These are phyloP conservation scores for Colletotrichum camelliae DNA, from an alignment of 2,329 filamentous ascomycete genomes.

Conservation along the genomic window DNA sequence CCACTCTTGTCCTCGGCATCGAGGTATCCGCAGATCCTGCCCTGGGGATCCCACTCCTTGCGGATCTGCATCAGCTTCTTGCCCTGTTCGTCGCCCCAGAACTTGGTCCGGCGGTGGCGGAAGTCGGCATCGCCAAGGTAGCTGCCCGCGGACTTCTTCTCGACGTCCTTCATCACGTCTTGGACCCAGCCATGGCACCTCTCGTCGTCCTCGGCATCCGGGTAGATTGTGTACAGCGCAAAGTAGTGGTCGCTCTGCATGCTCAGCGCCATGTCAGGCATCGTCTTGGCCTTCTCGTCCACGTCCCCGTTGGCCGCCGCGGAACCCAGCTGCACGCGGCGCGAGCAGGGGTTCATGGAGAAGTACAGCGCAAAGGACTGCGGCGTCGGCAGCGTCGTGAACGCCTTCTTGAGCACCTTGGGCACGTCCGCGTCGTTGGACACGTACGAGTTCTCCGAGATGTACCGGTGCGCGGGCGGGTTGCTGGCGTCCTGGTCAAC, in stretches of 20 bases:
- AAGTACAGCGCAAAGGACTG: conserved; percentile 56
- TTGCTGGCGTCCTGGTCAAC: conserved; percentile 48
- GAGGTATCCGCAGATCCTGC: conserved; percentile 44
- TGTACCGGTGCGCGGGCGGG: conserved; percentile 53
- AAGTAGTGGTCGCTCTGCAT: conserved; percentile 64
- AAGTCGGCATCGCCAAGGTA: conserved; percentile 63
- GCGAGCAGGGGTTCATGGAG: conserved; percentile 53
- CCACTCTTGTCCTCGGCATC: conserved; percentile 51
- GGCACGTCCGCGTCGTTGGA: conserved; percentile 50
- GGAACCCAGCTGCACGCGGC: conserved; percentile 20
- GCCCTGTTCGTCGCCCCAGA: conserved; percentile 51
- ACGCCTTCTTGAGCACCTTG: conserved; percentile 48
- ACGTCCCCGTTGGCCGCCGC: conserved; percentile 35
- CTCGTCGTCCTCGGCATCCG: conserved; percentile 48
- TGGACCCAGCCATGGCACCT: conserved; percentile 49
- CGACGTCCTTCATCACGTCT: conserved; percentile 42
- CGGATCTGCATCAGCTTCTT: conserved; percentile 46
- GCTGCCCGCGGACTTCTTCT: conserved; percentile 48
- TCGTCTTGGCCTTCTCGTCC: neutral
- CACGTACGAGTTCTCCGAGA: conserved; percentile 56
- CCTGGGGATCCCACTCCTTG: conserved; percentile 47
- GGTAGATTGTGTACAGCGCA: conserved; percentile 57
- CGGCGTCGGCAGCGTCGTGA: conserved; percentile 49
- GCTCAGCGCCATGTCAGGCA: conserved; percentile 58
- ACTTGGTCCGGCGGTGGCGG: conserved; percentile 48